phyloP scores from a whole-genome alignment of 495 filamentous ascomycete genomes.

The Chaetomidium leptoderma region DNA sequence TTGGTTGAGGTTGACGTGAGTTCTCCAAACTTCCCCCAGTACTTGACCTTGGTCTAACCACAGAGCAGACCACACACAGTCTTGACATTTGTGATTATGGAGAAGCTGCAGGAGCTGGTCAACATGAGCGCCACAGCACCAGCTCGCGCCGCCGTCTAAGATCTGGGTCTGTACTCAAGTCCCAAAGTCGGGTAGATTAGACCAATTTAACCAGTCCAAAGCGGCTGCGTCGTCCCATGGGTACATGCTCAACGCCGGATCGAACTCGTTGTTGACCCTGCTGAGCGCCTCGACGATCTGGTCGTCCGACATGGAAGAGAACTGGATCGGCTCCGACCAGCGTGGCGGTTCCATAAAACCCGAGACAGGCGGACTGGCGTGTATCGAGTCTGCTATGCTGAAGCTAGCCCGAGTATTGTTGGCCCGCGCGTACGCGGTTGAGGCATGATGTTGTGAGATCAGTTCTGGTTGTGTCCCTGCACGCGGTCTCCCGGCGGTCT shows the following conservation, averaged over 20 bases:
- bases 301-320: slow-evolving; percentile 64
- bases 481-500: slow-evolving; percentile 1
- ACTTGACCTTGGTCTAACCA: neutral
- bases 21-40: neutral
- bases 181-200: slow-evolving; percentile 42
- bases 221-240: slow-evolving; percentile 53
- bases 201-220: slow-evolving; percentile 60
- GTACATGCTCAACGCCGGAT: slow-evolving; percentile 46
- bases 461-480: slow-evolving; percentile 1
- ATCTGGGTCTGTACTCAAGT: slow-evolving; percentile 14
- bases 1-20: slow-evolving; percentile 38
- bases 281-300: slow-evolving; percentile 62
- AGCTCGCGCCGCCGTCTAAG: slow-evolving; percentile 9
- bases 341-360: slow-evolving; percentile 28
- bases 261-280: slow-evolving; percentile 54
- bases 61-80: slow-evolving; percentile 37
- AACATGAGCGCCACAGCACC: neutral
- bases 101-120: slow-evolving; percentile 33
- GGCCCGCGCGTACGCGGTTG: slow-evolving; percentile 7
- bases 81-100: slow-evolving; percentile 41
- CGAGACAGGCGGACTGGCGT: slow-evolving; percentile 16
- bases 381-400: slow-evolving; percentile 19
- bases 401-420: slow-evolving; percentile 17
- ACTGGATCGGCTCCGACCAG: slow-evolving; percentile 56
- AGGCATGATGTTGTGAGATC: slow-evolving; percentile 12